Percentiles rank a stretch among this genome's conserved stretches.
phyloP scores from a whole-genome alignment of 495 filamentous ascomycete species.

The Xylaria flabelliformis region DNA sequence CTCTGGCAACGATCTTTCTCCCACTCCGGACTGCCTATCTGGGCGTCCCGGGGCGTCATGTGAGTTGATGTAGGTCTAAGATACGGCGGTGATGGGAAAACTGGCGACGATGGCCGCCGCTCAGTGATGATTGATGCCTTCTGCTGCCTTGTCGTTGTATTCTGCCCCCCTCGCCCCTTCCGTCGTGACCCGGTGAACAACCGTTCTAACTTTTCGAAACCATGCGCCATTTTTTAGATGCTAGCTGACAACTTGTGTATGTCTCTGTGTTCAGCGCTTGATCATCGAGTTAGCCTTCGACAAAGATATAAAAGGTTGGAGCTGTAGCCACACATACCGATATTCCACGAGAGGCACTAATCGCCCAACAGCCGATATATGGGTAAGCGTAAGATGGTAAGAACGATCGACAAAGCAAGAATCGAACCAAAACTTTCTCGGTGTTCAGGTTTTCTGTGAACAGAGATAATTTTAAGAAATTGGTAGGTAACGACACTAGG shows the following conservation, averaged over 20 bases:
- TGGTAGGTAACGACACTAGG: constrained; percentile 19
- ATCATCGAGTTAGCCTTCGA: constrained; percentile 6
- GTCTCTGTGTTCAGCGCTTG: not conserved
- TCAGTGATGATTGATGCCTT: constrained; percentile 20
- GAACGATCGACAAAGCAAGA: not conserved
- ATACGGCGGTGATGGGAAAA: constrained; percentile 55
- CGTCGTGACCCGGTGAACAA: constrained; percentile 37
- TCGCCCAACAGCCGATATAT: not conserved
- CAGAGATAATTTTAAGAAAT: constrained; percentile 9
- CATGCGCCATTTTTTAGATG: constrained; percentile 35
- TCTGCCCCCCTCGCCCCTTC: constrained; percentile 34
- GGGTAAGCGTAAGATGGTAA: not conserved
- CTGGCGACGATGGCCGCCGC: constrained; percentile 24
- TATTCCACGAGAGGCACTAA: not conserved
- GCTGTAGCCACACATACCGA: constrained; percentile 13
- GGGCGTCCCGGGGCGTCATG: constrained; percentile 54
- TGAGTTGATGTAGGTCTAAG: constrained; percentile 53
- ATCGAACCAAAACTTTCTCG: not conserved
- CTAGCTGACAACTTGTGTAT: not conserved
- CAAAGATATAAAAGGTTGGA: not conserved
- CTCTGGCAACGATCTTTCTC: constrained; percentile 45
- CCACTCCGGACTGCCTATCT: constrained; percentile 28
- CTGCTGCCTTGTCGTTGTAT: constrained; percentile 19
- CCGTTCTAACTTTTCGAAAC: constrained; percentile 38
- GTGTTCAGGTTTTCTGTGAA: constrained; percentile 2